These are phyloP conservation scores for Carex pumila DNA, from an alignment of 176 grass and related monocot genomes.

Conservation along the genomic window DNA sequence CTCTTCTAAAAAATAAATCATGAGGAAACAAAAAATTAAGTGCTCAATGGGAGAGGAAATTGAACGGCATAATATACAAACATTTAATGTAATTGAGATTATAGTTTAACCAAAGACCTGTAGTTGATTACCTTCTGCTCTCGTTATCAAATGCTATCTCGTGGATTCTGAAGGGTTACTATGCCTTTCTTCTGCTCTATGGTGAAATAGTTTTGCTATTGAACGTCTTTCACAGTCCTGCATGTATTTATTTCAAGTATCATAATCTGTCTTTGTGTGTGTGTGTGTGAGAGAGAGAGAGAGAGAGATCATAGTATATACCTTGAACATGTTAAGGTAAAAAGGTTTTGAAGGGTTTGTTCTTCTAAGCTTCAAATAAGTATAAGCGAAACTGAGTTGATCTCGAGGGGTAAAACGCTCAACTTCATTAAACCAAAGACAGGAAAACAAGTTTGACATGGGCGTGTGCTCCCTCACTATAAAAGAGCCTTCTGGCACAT, in stretches of 20 bases:
- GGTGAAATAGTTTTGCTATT: constrained; percentile 96
- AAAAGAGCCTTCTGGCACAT: constrained; percentile 99
- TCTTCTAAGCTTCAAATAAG: constrained; percentile 90
- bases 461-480: constrained; percentile 93
- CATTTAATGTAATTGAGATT: neutral
- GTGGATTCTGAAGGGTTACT: constrained; percentile 29
- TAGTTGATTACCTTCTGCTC: neutral
- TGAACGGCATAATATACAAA: constrained; percentile 1
- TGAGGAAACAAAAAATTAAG: neutral
- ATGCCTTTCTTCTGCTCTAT: constrained; percentile 86
- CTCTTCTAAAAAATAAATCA: constrained; percentile 10
- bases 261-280: neutral
- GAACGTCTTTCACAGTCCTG: constrained; percentile 96
- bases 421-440: constrained; percentile 96
- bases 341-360: constrained; percentile 74
- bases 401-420: constrained; percentile 93
- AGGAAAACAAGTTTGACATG: constrained; percentile 96
- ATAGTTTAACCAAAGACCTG: neutral
- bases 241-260: constrained; percentile 19
- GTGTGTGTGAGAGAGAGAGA: neutral
- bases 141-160: constrained; percentile 17
- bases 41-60: neutral
- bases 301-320: constrained; percentile 15
- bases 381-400: constrained; percentile 98
- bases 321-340: constrained; percentile 95